phyloP scores from a whole-genome alignment of 2,329 filamentous ascomycete genomes.

The Scolecobasidium constrictum region DNA sequence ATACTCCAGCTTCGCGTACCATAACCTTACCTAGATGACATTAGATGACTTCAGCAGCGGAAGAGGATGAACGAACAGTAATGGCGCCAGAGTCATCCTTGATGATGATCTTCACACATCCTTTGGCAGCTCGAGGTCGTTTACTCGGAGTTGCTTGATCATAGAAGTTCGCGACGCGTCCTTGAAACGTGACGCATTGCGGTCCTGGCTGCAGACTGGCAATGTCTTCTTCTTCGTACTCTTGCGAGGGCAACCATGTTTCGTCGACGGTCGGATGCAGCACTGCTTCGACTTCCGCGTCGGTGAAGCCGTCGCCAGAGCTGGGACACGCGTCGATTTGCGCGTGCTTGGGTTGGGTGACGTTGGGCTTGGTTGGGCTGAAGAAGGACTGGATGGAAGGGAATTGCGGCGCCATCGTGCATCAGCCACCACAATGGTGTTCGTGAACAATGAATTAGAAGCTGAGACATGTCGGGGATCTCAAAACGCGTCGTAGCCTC shows the following conservation, averaged over 20 bases:
- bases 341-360: background rate
- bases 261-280: conserved; percentile 25
- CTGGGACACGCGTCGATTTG: conserved; percentile 13
- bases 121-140: conserved; percentile 34
- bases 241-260: conserved; percentile 30
- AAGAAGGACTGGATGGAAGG: conserved; percentile 36
- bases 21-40: conserved; percentile 40
- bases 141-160: conserved; percentile 32
- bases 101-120: conserved; percentile 44
- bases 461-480: no score
- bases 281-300: conserved; percentile 31
- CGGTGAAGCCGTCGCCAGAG: conserved; percentile 43
- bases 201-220: conserved; percentile 39
- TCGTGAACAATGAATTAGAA: no score
- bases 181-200: conserved; percentile 39
- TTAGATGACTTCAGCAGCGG: no score
- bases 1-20: conserved; percentile 33
- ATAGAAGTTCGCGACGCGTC: conserved; percentile 46
- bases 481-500: no score
- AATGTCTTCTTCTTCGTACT: conserved; percentile 39
- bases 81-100: conserved; percentile 45
- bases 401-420: conserved; percentile 22
- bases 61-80: no score
- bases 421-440: no score
- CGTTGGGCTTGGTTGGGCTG: conserved; percentile 14